Evolutionary conservation across 371 early-diverging fungal genomes (phyloP).

Genomic region (Mortierella sp.): DNA sequence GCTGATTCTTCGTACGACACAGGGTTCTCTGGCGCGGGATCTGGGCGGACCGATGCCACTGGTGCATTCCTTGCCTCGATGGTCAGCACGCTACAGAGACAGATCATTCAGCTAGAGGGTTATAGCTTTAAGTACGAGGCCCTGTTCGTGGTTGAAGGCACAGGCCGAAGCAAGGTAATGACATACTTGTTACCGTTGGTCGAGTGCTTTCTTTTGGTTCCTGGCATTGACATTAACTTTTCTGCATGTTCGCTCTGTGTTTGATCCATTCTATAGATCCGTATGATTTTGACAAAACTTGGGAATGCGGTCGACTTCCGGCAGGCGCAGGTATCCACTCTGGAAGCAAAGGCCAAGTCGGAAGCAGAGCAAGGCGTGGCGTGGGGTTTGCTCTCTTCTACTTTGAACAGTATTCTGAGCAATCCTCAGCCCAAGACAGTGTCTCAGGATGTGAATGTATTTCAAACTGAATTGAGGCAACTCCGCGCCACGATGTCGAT

Average conservation of each 20-base stretch:
- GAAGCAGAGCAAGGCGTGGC: conserved; percentile 10
- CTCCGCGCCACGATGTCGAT: conserved; percentile 38
- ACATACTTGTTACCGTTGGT: too few relatives aligned
- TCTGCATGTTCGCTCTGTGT: too few relatives aligned
- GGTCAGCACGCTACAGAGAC: conserved; percentile 29
- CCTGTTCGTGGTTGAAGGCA: conserved; percentile 41
- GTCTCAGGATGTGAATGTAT: conserved; percentile 22
- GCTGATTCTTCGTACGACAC: conserved; percentile 26
- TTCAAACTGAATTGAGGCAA: conserved; percentile 24
- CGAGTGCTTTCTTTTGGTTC: background rate
- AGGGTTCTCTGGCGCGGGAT: conserved; percentile 3
- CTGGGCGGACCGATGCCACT: conserved; percentile 36
- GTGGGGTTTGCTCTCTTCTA: conserved; percentile 13
- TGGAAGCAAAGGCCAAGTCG: conserved; percentile 35
- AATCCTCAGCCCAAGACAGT: conserved; percentile 20
- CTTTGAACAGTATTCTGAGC: conserved; percentile 14
- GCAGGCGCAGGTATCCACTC: conserved; percentile 25
- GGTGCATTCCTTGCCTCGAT: conserved; percentile 34
- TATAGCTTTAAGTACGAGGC: conserved; percentile 39
- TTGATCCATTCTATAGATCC: conserved; percentile 19
- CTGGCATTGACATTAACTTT: too few relatives aligned
- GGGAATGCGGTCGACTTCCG: conserved; percentile 47
- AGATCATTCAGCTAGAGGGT: conserved; percentile 41
- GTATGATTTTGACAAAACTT: conserved; percentile 47
- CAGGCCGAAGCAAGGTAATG: conserved; percentile 37